Conservation (phyloP, 177 flowering plant genomes). For the Vitis hybrid region DNA sequence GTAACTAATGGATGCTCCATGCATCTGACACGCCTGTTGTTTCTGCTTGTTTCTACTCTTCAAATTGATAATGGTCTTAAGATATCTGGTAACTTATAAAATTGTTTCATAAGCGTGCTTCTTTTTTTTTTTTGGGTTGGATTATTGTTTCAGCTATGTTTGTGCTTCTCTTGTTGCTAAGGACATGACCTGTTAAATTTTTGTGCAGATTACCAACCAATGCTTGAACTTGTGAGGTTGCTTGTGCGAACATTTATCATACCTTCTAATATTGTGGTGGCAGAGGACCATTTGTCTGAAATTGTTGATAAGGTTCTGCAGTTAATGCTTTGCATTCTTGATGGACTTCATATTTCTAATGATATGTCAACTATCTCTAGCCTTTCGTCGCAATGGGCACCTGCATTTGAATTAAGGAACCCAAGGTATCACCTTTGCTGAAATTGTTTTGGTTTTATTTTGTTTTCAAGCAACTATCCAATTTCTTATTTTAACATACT, state of each 20-base stretch:
- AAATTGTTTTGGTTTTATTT: constrained; percentile 4
- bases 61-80: constrained; percentile 35
- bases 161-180: not conserved
- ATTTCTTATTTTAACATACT: constrained; percentile 1
- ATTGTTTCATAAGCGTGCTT: constrained; percentile 4
- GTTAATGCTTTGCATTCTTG: constrained; percentile 63
- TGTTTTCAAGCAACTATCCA: not conserved
- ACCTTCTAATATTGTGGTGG: constrained; percentile 17
- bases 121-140: not conserved
- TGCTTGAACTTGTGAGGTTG: constrained; percentile 39
- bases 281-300: constrained; percentile 27
- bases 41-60: constrained; percentile 51
- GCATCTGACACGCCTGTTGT: constrained; percentile 51
- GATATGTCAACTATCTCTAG: constrained; percentile 29
- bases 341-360: constrained; percentile 38
- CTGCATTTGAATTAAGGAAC: constrained; percentile 54
- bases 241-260: constrained; percentile 39
- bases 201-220: constrained; percentile 42
- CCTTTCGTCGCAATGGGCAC: constrained; percentile 61
- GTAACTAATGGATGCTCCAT: constrained; percentile 20
- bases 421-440: constrained; percentile 42
- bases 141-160: not conserved
- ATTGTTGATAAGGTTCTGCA: constrained; percentile 51
- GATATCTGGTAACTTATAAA: constrained; percentile 42
- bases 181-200: constrained; percentile 4